Base-by-base conservation (phyloP, 2,329 filamentous ascomycete genomes). In the Macroventuria anomochaeta region DNA sequence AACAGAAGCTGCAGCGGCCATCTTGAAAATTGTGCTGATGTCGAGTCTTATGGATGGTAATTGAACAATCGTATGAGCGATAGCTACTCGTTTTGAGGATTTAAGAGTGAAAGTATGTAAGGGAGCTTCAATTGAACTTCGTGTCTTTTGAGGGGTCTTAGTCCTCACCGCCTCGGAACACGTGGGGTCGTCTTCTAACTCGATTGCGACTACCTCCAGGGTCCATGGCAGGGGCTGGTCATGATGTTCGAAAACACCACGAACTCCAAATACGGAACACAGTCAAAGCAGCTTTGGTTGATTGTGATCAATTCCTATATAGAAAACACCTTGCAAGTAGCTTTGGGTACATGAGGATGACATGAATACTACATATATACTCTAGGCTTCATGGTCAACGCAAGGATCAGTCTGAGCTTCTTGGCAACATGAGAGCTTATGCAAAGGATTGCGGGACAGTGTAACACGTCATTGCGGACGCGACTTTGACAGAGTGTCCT, bases 1-100 rank as follows among this genome's bases (percentile, higher is more conserved):
- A 48, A 81, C 61, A 53, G 75, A 72, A 53, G 69, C 75, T 48
- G 76, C 77, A 62, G 72, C 67, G 37, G 77, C 73, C 70, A 78
- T 76, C 36, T 51, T 68, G 55, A n/a, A 36, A 26, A 46, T 17
- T 26, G 39, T 32, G 29, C 32, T 18, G 32, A 44, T 37, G 4
- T 37, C 7, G 7, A 28, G 26, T 28, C 6, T 21, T 46, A 26
- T 10, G 11, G 20, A 8, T 25, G n/a, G 5, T 7, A 11, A 17
- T 18, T 5, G 3, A 26, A 13, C 17, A 38, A 39, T 34, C 52
- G 34, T 33, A 29, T 12, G 15, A 39, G 15, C 17, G 29, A 29
- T 7, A n/a, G 1, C 29, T 34, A 23, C 7, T 18, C 28, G 17
- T 6, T 23, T 33, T 6, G 5, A 37, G 32, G 12, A 17, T 12